Evolutionary conservation across 164 flowering plant species (phyloP).

Genomic region (Macadamia integrifolia): DNA sequence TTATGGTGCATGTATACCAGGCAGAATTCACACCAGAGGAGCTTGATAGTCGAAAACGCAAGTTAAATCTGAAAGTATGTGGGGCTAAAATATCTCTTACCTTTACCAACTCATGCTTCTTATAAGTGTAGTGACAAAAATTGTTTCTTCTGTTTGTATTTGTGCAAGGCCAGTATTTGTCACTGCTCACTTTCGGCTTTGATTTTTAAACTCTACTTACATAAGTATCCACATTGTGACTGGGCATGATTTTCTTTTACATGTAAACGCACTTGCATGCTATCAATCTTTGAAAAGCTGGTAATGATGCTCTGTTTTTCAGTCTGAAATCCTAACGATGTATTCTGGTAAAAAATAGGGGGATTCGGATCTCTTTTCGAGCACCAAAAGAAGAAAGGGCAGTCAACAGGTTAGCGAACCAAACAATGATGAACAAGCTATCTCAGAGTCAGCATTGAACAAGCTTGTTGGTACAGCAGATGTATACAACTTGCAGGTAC

Average conservation of each 20-base stretch:
- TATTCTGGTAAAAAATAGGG: conserved; percentile 23
- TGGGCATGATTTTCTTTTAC: neutral
- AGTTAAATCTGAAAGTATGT: conserved; percentile 42
- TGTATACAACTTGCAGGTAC: conserved; percentile 58
- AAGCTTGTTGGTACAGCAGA: conserved; percentile 72
- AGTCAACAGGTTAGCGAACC: conserved; percentile 27
- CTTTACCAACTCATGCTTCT: neutral
- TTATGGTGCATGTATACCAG: conserved; percentile 20
- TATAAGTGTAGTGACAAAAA: neutral
- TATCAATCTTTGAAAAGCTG: neutral
- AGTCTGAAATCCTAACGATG: neutral
- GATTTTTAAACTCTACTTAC: neutral
- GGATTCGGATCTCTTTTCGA: conserved; percentile 25
- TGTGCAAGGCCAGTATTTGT: too few relatives aligned
- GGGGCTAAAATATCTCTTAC: neutral
- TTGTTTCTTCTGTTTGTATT: too few relatives aligned
- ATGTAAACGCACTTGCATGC: too few relatives aligned
- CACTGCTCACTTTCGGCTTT: too few relatives aligned
- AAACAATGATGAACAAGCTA: conserved; percentile 42
- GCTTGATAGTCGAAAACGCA: conserved; percentile 49
- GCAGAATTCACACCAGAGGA: conserved; percentile 76
- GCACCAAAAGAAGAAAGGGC: conserved; percentile 36
- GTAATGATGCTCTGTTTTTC: too few relatives aligned
- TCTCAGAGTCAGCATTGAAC: conserved; percentile 51
- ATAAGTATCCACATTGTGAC: neutral